These are phyloP conservation scores for Pseudognaphalium luteoalbum DNA, from an alignment of 129 eudicot species.

Conservation along the genomic window DNA sequence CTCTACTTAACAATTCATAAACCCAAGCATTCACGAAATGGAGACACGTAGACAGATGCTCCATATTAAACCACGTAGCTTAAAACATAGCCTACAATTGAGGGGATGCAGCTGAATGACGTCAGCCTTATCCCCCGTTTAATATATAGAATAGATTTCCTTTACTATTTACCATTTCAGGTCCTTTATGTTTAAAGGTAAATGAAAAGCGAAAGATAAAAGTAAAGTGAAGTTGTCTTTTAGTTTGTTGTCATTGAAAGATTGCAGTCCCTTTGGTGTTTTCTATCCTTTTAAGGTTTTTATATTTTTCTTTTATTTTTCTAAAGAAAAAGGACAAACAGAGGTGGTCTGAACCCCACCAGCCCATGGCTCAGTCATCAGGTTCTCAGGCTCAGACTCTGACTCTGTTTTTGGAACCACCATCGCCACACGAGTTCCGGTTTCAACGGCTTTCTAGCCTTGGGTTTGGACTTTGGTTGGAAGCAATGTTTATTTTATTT, in stretches of 20 bases:
- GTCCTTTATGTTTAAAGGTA: slow-evolving; percentile 17
- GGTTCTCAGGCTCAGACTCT: slow-evolving; percentile 8
- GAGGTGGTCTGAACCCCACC: slow-evolving; percentile 35
- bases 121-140: too few relatives aligned
- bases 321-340: slow-evolving; percentile 17
- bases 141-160: neutral
- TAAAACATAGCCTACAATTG: too few relatives aligned
- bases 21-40: too few relatives aligned
- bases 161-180: neutral
- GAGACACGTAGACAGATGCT: too few relatives aligned
- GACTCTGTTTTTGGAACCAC: slow-evolving; percentile 31
- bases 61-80: too few relatives aligned
- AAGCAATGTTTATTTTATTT: too few relatives aligned
- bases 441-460: slow-evolving; percentile 18
- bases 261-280: slow-evolving; percentile 22
- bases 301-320: too few relatives aligned
- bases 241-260: slow-evolving; percentile 19
- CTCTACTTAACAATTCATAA: too few relatives aligned
- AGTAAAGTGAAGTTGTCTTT: slow-evolving; percentile 34
- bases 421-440: slow-evolving; percentile 12
- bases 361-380: slow-evolving; percentile 22
- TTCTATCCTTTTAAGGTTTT: slow-evolving; percentile 24
- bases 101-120: too few relatives aligned
- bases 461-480: slow-evolving; percentile 22
- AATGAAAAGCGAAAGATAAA: slow-evolving; percentile 29